Conservation (phyloP, 2,329 filamentous ascomycete species). For the Pseudonectria foliicola region DNA sequence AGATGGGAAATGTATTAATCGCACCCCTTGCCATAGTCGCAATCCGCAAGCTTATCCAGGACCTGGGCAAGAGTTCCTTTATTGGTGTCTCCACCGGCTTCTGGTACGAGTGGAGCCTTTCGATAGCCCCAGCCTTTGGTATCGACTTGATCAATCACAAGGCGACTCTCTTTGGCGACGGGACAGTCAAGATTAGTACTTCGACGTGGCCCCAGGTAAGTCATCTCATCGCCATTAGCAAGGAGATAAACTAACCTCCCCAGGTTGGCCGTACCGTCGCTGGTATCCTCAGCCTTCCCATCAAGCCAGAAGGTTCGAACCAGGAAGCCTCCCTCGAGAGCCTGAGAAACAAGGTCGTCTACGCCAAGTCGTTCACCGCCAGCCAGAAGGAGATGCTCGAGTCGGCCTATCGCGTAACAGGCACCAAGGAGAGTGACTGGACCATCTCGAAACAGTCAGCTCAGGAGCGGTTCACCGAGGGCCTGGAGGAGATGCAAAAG, state of each 20-base stretch:
- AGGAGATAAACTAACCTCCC: constrained; percentile 17
- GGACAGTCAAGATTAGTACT: background rate
- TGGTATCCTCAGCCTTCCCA: constrained; percentile 38
- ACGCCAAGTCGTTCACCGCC: constrained; percentile 48
- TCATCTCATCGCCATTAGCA: too few species aligned
- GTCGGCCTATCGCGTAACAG: constrained; percentile 49
- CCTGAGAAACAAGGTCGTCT: constrained; percentile 39
- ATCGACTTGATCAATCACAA: constrained; percentile 46
- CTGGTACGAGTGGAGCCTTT: constrained; percentile 47
- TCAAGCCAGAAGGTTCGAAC: constrained; percentile 30
- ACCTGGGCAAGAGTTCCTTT: background rate
- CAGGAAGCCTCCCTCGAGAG: constrained; percentile 26
- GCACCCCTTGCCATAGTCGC: background rate
- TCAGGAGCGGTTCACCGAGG: constrained; percentile 40
- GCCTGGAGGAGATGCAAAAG: constrained; percentile 31
- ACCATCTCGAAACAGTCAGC: constrained; percentile 40
- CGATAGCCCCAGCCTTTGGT: constrained; percentile 32
- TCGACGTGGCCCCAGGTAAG: background rate
- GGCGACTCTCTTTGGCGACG: constrained; percentile 10
- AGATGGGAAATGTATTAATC: background rate
- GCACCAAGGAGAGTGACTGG: constrained; percentile 52
- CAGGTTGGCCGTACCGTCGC: constrained; percentile 50
- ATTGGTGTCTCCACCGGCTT: constrained; percentile 45
- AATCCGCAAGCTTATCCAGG: background rate
- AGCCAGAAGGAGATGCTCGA: constrained; percentile 58